Base-by-base conservation (phyloP, 208 protist genomes). In the Naegleria lovaniensis region DNA sequence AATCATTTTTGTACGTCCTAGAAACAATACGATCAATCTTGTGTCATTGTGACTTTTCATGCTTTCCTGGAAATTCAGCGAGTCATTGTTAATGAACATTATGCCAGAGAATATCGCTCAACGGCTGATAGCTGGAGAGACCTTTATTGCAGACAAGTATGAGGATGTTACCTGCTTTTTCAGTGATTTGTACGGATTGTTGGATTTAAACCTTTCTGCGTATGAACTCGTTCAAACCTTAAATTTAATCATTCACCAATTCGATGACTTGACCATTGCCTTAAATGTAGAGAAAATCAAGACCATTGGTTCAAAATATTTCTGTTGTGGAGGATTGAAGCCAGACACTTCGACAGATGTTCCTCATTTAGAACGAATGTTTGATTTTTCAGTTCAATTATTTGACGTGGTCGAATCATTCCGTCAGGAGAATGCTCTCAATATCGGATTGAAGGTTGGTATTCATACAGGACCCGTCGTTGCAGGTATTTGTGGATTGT, bases 21-120 rank as follows among this genome's bases (percentile, higher is more conserved):
- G n/a, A n/a, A n/a, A n/a, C n/a, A n/a, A n/a, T n/a, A n/a, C n/a
- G n/a, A n/a, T n/a, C n/a, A n/a, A n/a, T n/a, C n/a, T n/a, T n/a
- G n/a, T n/a, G n/a, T n/a, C n/a, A n/a, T n/a, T n/a, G n/a, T n/a
- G n/a, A n/a, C n/a, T n/a, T n/a, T n/a, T n/a, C n/a, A n/a, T n/a
- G n/a, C n/a, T n/a, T n/a, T n/a, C 93, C 84, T 93, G 94, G 90
- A 93, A n/a, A n/a, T n/a, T n/a, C n/a, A n/a, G 91, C 59, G 93
- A 94, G 85, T 51, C 76, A 4, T 90, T 94, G 5, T 88, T 94
- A 90, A 92, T 94, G 93, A 94, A 94, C 88, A 94, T 94, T 39
- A 91, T 94, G 38, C 93, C 93, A 6, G 92, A 91, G 38, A 92
- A 48, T 84, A 93, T 94, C 43, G 93, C 93, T 19, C 86, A 92